Base-by-base conservation (phyloP, 106 monocot species). In the Dendrobium huoshanense region DNA sequence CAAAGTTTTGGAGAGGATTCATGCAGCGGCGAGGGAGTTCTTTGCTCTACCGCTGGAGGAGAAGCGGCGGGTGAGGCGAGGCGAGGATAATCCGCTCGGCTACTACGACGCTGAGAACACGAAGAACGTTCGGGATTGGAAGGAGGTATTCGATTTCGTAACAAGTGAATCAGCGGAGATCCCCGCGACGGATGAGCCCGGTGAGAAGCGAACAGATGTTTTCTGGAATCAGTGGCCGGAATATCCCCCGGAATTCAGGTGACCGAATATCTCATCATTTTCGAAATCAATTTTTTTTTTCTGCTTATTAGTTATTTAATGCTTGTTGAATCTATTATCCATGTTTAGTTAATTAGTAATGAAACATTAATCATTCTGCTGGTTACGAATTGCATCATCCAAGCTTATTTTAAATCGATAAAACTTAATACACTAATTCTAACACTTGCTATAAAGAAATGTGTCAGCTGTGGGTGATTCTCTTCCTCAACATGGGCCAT, bases 41-140 rank as follows among this genome's bases (percentile, higher is more conserved):
- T 94, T 89, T 75, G 80, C 65, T 4, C 79, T 83, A 78, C 79
- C 94, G 16, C 19, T 24, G 58, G 94, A 89, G 81, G 89, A 88
- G 82, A 89, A 89, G 86, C 68, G 73, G 77, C 75, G 72, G 74
- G 85, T 94, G 59, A 80, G 40, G 81, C 74, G 94, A 59, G 79
- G 83, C 65, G 89, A 84, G 78, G 80, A 9, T 81, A 89, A 89
- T 54, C 89, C 87, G 11, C 65, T 88, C 6, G 90, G 90, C 11
- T 90, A 85, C 59, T 88, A 88, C 58, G 90, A 88, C 15, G 25
- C 79, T 0, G 90, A 90, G 83, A 78, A 90, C 73, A 90, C 90
- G 17, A 90, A 90, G 86, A 90, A 90, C 70, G 90, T 90, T 17
- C 44, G 90, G 64, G 90, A 90, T 54, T 90, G 90, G 90, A 90